Base-by-base conservation (phyloP, 2,329 filamentous ascomycete species). In the Claviceps africana region DNA sequence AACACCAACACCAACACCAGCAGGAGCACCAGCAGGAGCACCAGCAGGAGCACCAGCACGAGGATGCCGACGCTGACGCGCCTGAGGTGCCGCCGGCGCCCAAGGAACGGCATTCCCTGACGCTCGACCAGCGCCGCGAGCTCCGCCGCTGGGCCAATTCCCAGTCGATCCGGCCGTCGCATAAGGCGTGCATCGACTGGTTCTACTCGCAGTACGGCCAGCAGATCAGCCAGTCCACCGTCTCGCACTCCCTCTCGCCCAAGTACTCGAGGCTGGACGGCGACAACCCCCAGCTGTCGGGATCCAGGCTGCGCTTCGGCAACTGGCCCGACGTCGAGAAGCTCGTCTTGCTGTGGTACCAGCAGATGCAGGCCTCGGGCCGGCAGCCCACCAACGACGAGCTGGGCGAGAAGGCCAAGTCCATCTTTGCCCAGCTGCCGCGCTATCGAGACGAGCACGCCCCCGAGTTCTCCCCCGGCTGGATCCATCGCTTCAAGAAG, bases 401-500 rank as follows among this genome's bases (percentile, higher is more conserved):
- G 63, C 70, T 82, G 3, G 77, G 76, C 55, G 78, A 81, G 35
- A 81, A 81, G 67, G 78, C 78, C 44, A 81, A 80, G 62, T 61
- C 66, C 53, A 79, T 82, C 57, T 82, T 81, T 62, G 67, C 67
- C 44, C 73, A 78, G 58, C 67, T 82, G 30, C 77, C 78, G 17
- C 75, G 77, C 19, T 81, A 82, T 63, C 79, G 77, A 61, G 78
- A 78, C 56, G 77, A 81, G 61, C 65, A 65, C n/a, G 68, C 78
- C 1, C 78, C 78, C 47, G 78, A 82, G 62, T 82, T 82, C 62
- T 81, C 77, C 0, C 78, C 78, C 0, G 78, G 78, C 42, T 82
- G 78, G 78, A 81, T 82, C 53, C 78, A 82, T 58, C 72, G 78
- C 37, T 82, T 82, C 67, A 82, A 82, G 66, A 81, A 81, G 62